Evolutionary conservation across 345 rosid species (phyloP), one percentile per base, ranked within the genome.

Genomic region (Durio zibethinus): DNA sequence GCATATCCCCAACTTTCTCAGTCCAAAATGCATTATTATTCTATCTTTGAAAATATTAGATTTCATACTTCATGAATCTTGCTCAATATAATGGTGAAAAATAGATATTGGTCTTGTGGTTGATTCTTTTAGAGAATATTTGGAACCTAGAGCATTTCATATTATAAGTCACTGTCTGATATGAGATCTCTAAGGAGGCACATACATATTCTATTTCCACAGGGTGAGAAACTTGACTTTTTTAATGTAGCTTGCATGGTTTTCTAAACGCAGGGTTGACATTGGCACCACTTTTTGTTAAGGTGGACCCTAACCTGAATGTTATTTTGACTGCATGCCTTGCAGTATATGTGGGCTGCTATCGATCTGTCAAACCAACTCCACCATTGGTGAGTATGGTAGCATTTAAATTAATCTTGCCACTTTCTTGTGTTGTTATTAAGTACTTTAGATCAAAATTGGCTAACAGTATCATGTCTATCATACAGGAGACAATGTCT

Each of bases 281-380:
- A 10, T 75, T 97, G 86, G 99, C 98, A 62, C 99, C 99, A n/a
- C 98, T 97, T 15, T 81, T 92, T 71, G 87, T 94, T 83, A 91
- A 84, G 77, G 99, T 97, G 59, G 85, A 97, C 61, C 96, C 99
- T 36, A 97, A 97, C 76, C 75, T 97, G 81, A 97, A 97, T 84
- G 96, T 91, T 78, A 82, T 89, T 31, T 83, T 91, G 83, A 91
- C 97, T 29, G 99, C 99, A 71, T 90, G 94, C 79, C 92, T 97
- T 21, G 60, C 99, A 3, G 99, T 97, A 77, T 94, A 85, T 75
- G 99, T 97, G 42, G 99, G 99, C 54, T 94, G 99, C 85, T 92
- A 92, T 76, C 93, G 99, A 79, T 97, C 99, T 45, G 99, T 97
- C 74, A 97, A 97, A 86, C 91, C 98, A 67, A 83, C 97, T 45